These are phyloP conservation scores for Aspergillus novoparasiticus DNA, from an alignment of 2,329 filamentous ascomycete species.

Conservation along the genomic window DNA sequence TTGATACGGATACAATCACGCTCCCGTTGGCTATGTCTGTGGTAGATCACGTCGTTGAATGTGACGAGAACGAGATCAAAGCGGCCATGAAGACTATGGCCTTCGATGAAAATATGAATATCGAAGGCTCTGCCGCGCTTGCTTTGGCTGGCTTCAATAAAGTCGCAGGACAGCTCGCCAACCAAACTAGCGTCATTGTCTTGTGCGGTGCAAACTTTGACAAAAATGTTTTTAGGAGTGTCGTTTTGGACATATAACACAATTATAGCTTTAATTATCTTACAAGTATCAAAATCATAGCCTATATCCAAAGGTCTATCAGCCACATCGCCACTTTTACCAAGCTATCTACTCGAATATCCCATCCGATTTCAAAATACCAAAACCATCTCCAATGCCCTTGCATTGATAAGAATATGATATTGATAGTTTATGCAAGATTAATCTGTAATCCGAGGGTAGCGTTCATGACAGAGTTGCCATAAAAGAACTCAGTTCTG, in stretches of 20 bases:
- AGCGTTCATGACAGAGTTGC: not conserved
- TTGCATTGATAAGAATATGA: too few species aligned
- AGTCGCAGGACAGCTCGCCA: not conserved
- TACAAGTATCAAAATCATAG: too few species aligned
- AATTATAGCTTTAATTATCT: not conserved
- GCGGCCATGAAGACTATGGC: not conserved
- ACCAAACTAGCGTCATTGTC: conserved; percentile 1
- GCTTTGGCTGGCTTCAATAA: not conserved
- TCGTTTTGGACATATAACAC: not conserved
- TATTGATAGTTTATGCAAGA: not conserved
- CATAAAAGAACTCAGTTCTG: conserved; percentile 2
- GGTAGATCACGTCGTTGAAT: not conserved
- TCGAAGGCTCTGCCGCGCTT: not conserved
- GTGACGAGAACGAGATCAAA: not conserved
- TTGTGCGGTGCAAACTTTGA: conserved; percentile 5
- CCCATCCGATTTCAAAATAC: too few species aligned
- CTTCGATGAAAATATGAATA: conserved; percentile 1
- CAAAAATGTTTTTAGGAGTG: not conserved
- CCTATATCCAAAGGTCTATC: too few species aligned
- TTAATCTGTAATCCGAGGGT: not conserved
- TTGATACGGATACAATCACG: not conserved
- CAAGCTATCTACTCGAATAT: too few species aligned
- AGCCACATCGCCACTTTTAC: too few species aligned
- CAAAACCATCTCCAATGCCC: too few species aligned
- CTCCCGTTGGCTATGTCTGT: not conserved